Evolutionary conservation across 2,329 filamentous ascomycete species (phyloP), one percentile per base, ranked within the genome.

Genomic region (Cryphonectria radicalis): DNA sequence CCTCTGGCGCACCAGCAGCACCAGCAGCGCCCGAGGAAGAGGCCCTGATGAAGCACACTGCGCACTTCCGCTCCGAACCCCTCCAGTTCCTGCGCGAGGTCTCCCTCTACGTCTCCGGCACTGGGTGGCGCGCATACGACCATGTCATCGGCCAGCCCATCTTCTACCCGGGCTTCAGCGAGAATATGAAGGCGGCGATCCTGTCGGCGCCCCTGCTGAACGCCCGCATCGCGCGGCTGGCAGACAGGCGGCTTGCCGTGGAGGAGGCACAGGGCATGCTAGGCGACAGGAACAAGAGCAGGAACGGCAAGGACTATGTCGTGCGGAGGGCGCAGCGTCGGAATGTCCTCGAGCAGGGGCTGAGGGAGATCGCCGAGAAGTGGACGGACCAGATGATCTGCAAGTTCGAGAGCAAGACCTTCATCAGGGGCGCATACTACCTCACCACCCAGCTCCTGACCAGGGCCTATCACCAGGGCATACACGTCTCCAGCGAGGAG

Each of bases 381-480:
- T 91, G 96, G 88, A 93, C 94, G 35, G 94, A 97, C 78, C 90
- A 92, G 74, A 98, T 99, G 96, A 98, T 99, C 73, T 98, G 95
- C 88, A 99, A 99, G 82, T 95, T 98, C 87, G 96, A 99, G 81
- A 97, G 92, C 85, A 97, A 95, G 79, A 85, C 89, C 2, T 98
- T 98, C 78, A 97, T 99, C 76, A 87, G 96, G 65, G 90, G 93
- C 35, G 95, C 96, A 63, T 98, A 98, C 80, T 99, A 98, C 79
- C 79, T 97, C 55, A 86, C 86, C 64, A 97, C 95, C 1, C 95
- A 98, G 81, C 86, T 98, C 63, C 85, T 98, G 73, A 97, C 95
- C 5, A 86, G 96, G 73, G 95, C 96, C 7, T 99, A 99, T 80
- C 94, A 98, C 78, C 95, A 98, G 83, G 96, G 93, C 13, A 97